Evolutionary conservation across 2,329 filamentous ascomycete genomes (phyloP).

Genomic region (Endoconidiophora laricicola): DNA sequence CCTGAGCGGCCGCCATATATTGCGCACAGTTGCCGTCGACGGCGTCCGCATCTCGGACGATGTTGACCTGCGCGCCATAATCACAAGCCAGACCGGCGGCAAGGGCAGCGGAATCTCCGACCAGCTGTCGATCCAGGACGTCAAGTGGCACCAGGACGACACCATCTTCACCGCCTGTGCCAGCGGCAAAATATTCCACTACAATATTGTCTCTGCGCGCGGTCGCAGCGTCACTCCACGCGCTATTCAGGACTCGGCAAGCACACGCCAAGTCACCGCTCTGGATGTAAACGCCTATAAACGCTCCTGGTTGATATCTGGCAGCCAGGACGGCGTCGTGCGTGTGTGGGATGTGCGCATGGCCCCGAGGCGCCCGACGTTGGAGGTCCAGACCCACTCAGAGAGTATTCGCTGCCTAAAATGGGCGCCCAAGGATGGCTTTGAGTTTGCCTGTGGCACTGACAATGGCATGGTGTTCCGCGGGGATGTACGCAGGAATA

Average conservation of each 20-base stretch:
- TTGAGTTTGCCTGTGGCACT: constrained; percentile 47
- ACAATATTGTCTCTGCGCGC: constrained; percentile 38
- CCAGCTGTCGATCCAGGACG: constrained; percentile 46
- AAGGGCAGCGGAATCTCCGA: constrained; percentile 25
- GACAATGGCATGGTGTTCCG: constrained; percentile 45
- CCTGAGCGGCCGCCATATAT: constrained; percentile 41
- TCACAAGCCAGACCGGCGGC: constrained; percentile 31
- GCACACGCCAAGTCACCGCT: constrained; percentile 46
- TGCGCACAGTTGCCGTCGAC: constrained; percentile 43
- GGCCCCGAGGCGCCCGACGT: constrained; percentile 29
- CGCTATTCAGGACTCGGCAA: constrained; percentile 34
- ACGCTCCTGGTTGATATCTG: constrained; percentile 40
- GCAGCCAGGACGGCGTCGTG: constrained; percentile 46
- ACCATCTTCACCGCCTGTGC: constrained; percentile 46
- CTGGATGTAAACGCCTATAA: constrained; percentile 46
- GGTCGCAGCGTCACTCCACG: constrained; percentile 30
- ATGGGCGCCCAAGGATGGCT: constrained; percentile 45
- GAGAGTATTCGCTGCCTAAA: constrained; percentile 45
- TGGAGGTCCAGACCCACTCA: constrained; percentile 36
- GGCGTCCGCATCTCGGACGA: constrained; percentile 37
- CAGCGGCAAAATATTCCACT: constrained; percentile 48
- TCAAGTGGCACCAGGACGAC: constrained; percentile 39
- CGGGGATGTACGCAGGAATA: constrained; percentile 43
- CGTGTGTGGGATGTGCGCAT: constrained; percentile 42
- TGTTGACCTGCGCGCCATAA: constrained; percentile 39